Evolutionary conservation across 768 basidiomycete genomes (phyloP), one percentile per base, ranked within the genome.

Genomic region (Asterophora parasitica): DNA sequence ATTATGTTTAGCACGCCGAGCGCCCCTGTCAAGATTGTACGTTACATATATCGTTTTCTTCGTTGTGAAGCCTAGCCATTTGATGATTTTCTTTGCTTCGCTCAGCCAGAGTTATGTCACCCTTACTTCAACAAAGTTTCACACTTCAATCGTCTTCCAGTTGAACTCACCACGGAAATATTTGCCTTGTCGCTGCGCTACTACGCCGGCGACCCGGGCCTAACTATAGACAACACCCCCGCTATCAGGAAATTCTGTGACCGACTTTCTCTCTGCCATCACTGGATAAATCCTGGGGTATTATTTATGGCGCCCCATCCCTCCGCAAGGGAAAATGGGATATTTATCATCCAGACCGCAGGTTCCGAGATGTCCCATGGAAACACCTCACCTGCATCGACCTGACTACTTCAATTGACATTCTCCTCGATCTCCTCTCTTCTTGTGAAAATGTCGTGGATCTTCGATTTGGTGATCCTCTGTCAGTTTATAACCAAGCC

Each of bases 401-500:
- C 4, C 19, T 36, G 2, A 23, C 11, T 6, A 23, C 35, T 19
- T 27, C 49, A 12, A 16, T 41, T 27, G 27, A 44, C 7, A 44
- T 43, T 4, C 49, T 54, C 10, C 12, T 54, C 3, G 32, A 41
- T 17, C 20, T 54, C 20, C 46, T 54, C 16, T 38, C 49, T 2
- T 39, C 35, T 20, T 54, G 49, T 28, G 27, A 36, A 7, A 54
- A 50, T 31, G 42, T 54, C 38, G 16, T 47, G 4, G 49, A 50
- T 17, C 46, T 54, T 16, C 42, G 28, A 13, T 50, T 34, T 16
- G 48, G 37, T 13, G 46, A 50, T 35, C 42, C 42, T 30, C 23
- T n/a, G n/a, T n/a, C n/a, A n/a, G n/a, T n/a, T n/a, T n/a, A n/a
- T n/a, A n/a, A 37, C 23, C 17, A 17, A 0, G 19, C 16, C 19